A percentile compares a stretch with the other conserved stretches of the same genome.
Conservation (phyloP, 2,329 filamentous ascomycete species). For the Mollisiaceae sp. region DNA sequence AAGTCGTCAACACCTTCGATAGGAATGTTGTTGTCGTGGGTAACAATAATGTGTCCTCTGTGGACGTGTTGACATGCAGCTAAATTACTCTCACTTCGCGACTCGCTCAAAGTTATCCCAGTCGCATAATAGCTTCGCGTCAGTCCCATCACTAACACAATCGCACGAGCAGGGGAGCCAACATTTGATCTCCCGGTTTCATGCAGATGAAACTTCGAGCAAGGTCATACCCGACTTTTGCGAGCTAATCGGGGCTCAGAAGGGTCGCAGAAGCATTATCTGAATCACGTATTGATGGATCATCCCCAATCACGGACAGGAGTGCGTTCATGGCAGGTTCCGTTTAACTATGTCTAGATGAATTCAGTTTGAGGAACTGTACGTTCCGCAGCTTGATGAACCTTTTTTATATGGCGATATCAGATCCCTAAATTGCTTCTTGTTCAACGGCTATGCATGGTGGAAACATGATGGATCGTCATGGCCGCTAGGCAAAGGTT, state of each 20-base stretch:
- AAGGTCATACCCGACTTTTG: constrained; percentile 15
- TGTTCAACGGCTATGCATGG: constrained; percentile 14
- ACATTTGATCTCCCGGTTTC: constrained; percentile 33
- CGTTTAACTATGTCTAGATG: constrained; percentile 10
- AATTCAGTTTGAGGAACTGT: constrained; percentile 3
- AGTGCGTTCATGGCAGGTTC: neutral
- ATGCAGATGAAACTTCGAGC: constrained; percentile 31
- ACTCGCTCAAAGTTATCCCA: constrained; percentile 21
- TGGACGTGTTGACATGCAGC: constrained; percentile 29
- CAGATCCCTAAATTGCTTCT: neutral
- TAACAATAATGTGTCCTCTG: constrained; percentile 24
- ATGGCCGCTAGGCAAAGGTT: neutral
- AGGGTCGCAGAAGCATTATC: constrained; percentile 20
- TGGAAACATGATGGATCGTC: neutral
- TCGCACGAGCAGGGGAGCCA: constrained; percentile 16
- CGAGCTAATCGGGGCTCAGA: constrained; percentile 10
- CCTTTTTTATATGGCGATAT: neutral
- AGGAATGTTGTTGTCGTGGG: constrained; percentile 7
- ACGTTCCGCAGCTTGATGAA: neutral
- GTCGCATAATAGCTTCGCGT: constrained; percentile 29
- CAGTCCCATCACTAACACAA: constrained; percentile 14
- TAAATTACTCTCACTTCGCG: constrained; percentile 24
- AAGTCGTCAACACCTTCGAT: neutral
- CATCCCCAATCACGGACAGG: constrained; percentile 15
- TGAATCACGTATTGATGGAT: constrained; percentile 23